Evolutionary conservation across 768 basidiomycete genomes (phyloP).

Genomic region (Tricholoma sp.): DNA sequence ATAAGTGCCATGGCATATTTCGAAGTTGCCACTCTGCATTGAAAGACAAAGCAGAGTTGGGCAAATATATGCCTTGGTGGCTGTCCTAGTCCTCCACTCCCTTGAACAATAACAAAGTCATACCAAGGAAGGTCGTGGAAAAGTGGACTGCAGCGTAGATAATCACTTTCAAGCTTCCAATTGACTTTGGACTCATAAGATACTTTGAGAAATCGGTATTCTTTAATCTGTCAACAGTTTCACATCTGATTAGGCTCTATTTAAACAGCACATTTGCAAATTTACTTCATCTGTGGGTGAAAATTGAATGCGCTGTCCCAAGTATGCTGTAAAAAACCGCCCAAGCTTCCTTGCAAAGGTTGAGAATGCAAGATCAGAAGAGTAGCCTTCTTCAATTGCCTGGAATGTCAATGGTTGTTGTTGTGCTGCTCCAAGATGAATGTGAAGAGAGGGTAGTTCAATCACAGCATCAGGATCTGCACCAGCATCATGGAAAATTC

Average conservation of each 20-base stretch:
- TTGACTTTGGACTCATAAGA: conserved; percentile 20
- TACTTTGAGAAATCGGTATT: conserved; percentile 18
- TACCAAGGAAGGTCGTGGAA: not conserved
- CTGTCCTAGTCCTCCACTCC: not conserved
- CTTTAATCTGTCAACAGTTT: conserved; percentile 12
- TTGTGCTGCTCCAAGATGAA: not conserved
- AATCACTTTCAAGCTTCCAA: conserved; percentile 13
- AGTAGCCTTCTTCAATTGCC: not conserved
- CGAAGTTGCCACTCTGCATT: not conserved
- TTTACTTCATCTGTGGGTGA: not conserved
- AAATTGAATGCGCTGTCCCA: not conserved
- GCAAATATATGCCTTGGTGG: not conserved
- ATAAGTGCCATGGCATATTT: not conserved
- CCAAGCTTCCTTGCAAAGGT: not conserved
- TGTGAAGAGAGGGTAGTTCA: not conserved
- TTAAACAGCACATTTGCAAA: not conserved
- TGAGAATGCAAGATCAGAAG: not conserved
- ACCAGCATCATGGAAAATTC: no score
- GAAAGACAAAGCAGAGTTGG: not conserved
- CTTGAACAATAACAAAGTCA: not conserved
- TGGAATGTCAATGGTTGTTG: not conserved
- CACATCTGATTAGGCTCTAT: no score
- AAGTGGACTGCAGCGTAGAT: not conserved
- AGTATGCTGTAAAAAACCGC: not conserved
- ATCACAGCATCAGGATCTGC: not conserved